These are phyloP conservation scores for Arctium lappa DNA, from an alignment of 129 eudicot genomes.

Conservation along the genomic window DNA sequence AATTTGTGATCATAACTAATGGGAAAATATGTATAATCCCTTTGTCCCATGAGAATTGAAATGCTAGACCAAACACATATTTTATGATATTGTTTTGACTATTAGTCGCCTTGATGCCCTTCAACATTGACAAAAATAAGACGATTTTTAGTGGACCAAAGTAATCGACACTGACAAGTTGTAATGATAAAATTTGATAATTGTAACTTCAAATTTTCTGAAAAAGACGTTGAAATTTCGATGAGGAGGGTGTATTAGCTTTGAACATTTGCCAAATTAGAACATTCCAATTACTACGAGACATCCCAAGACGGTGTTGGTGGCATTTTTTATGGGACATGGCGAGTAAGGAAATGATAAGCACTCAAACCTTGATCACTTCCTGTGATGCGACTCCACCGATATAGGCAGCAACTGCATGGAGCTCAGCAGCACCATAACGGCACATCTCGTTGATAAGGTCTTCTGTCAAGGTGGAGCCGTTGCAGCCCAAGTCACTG, in stretches of 20 bases:
- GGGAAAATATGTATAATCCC: not conserved
- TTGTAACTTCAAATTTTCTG: not conserved
- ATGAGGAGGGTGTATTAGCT: no score
- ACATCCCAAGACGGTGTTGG: not conserved
- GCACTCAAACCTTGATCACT: constrained; percentile 66
- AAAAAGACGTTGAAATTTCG: no score
- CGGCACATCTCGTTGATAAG: constrained; percentile 95
- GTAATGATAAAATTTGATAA: not conserved
- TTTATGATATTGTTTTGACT: not conserved
- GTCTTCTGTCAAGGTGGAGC: constrained; percentile 81
- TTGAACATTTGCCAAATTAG: not conserved
- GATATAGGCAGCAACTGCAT: constrained; percentile 81
- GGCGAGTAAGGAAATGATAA: not conserved
- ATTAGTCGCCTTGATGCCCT: not conserved
- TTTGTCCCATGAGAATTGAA: not conserved
- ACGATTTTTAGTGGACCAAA: not conserved
- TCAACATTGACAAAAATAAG: not conserved
- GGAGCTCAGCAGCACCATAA: constrained; percentile 96
- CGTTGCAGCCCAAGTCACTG: constrained; percentile 84
- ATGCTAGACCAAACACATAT: not conserved
- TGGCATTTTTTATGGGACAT: not conserved
- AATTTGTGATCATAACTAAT: not conserved
- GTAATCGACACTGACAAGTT: not conserved
- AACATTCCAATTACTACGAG: not conserved
- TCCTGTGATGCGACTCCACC: constrained; percentile 99